A percentile compares a stretch with the other conserved stretches of the same genome.
These are phyloP conservation scores for Penicillium sp. DNA, from an alignment of 2,329 filamentous ascomycete genomes.

Conservation along the genomic window DNA sequence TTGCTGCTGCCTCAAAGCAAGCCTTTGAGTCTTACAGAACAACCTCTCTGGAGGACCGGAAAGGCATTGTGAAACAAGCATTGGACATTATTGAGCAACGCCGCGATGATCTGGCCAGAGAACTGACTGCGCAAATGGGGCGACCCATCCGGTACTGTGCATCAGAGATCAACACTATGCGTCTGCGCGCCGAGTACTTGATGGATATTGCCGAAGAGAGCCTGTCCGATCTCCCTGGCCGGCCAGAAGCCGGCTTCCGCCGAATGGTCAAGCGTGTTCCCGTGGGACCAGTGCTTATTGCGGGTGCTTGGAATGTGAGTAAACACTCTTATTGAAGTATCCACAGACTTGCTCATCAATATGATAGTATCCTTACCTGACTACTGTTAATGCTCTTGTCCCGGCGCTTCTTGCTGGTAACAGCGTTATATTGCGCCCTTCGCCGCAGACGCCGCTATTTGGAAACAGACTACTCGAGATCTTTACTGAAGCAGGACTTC, in stretches of 20 bases:
- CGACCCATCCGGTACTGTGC: slow-evolving; percentile 80
- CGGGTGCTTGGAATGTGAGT: slow-evolving; percentile 92
- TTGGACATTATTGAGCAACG: slow-evolving; percentile 66
- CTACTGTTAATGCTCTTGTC: slow-evolving; percentile 82
- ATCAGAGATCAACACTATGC: slow-evolving; percentile 77
- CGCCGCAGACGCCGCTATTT: slow-evolving; percentile 86
- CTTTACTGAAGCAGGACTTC: slow-evolving; percentile 76
- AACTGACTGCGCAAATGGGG: slow-evolving; percentile 89
- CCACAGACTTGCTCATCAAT: not conserved
- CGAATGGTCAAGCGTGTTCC: slow-evolving; percentile 84
- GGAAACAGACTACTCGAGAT: slow-evolving; percentile 74
- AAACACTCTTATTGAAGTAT: slow-evolving; percentile 8
- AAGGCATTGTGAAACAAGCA: slow-evolving; percentile 78
- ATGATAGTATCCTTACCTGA: slow-evolving; percentile 81
- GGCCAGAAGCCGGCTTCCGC: slow-evolving; percentile 80
- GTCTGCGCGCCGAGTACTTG: slow-evolving; percentile 78
- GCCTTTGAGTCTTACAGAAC: slow-evolving; percentile 59
- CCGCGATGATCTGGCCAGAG: slow-evolving; percentile 73
- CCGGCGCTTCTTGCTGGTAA: slow-evolving; percentile 90
- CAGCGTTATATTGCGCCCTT: slow-evolving; percentile 85
- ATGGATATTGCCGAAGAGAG: slow-evolving; percentile 77
- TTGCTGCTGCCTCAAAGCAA: slow-evolving; percentile 29
- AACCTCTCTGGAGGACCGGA: slow-evolving; percentile 68
- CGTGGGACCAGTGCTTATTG: slow-evolving; percentile 77
- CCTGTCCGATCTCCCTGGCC: slow-evolving; percentile 75